These are phyloP conservation scores for Helenozyma baotianmanensis DNA, from an alignment of 805 yeast genomes.

Conservation along the genomic window DNA sequence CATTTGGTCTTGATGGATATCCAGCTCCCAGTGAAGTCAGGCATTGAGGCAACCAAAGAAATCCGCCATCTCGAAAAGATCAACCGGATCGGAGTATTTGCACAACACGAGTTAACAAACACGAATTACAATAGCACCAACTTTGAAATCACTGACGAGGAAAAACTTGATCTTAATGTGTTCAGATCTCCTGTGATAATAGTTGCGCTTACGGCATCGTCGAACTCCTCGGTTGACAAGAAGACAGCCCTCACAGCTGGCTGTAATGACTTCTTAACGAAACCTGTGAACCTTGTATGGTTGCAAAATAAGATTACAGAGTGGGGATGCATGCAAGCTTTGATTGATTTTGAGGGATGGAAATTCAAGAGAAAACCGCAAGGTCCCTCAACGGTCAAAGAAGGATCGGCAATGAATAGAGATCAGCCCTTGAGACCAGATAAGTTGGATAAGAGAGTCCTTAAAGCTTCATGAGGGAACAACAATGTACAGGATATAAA, in stretches of 20 bases:
- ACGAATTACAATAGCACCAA: constrained; percentile 17
- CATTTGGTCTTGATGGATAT: constrained; percentile 96
- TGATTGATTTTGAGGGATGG: constrained; percentile 95
- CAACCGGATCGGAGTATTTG: constrained; percentile 71
- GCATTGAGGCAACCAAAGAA: constrained; percentile 90
- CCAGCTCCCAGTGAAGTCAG: constrained; percentile 93
- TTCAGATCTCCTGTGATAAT: constrained; percentile 95
- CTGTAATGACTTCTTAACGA: constrained; percentile 92
- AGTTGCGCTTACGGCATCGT: constrained; percentile 93
- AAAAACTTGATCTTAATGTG: constrained; percentile 53
- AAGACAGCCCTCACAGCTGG: constrained; percentile 94
- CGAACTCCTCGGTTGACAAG: constrained; percentile 72
- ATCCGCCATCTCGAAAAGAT: constrained; percentile 79
- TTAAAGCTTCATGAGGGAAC: not conserved
- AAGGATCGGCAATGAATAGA: not conserved
- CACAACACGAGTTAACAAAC: constrained; percentile 31
- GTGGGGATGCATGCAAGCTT: constrained; percentile 99
- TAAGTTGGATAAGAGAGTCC: too few relatives aligned
- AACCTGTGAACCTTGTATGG: constrained; percentile 95
- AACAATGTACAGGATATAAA: not conserved
- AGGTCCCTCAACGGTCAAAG: not conserved
- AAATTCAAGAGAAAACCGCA: constrained; percentile 9
- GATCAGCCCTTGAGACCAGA: not conserved
- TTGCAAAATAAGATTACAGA: constrained; percentile 87
- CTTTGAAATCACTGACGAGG: constrained; percentile 36